A percentile compares a stretch with the other conserved stretches of the same genome.
phyloP scores from a whole-genome alignment of 768 basidiomycete genomes.

The Austroboletus festivus region DNA sequence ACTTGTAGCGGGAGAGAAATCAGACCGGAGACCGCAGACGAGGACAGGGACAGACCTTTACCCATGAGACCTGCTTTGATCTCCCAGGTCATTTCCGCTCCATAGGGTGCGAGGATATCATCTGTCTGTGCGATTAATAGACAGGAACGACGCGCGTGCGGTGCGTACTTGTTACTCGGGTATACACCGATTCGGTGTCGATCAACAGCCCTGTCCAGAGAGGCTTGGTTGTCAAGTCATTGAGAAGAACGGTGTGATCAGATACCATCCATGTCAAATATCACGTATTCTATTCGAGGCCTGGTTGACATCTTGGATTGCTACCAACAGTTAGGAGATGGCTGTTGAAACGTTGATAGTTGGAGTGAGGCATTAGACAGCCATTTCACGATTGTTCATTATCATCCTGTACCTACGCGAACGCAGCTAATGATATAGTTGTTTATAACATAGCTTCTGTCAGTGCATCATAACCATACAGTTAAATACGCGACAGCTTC shows the following conservation, averaged over 20 bases:
- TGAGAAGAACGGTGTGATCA: not conserved
- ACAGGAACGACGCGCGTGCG: not conserved
- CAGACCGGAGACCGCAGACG: not conserved
- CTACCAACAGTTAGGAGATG: not conserved
- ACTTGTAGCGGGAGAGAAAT: conserved; percentile 38
- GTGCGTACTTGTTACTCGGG: conserved; percentile 69
- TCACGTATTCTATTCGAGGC: conserved; percentile 51
- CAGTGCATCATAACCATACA: no score
- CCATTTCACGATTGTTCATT: no score
- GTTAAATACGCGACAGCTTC: no score
- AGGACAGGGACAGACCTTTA: conserved; percentile 48
- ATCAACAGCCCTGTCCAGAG: conserved; percentile 59
- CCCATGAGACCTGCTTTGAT: conserved; percentile 91
- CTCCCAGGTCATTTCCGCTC: conserved; percentile 81
- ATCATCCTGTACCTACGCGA: no score
- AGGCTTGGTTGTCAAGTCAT: not conserved
- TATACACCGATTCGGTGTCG: conserved; percentile 75
- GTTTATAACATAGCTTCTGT: no score
- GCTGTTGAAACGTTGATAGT: no score
- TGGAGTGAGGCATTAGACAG: no score
- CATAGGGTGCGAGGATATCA: conserved; percentile 66
- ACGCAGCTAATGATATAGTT: no score
- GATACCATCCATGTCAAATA: conserved; percentile 74
- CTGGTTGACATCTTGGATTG: conserved; percentile 12
- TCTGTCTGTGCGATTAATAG: conserved; percentile 39